Base-by-base conservation (phyloP, 2,329 filamentous ascomycete species). In the Alternaria sp. region DNA sequence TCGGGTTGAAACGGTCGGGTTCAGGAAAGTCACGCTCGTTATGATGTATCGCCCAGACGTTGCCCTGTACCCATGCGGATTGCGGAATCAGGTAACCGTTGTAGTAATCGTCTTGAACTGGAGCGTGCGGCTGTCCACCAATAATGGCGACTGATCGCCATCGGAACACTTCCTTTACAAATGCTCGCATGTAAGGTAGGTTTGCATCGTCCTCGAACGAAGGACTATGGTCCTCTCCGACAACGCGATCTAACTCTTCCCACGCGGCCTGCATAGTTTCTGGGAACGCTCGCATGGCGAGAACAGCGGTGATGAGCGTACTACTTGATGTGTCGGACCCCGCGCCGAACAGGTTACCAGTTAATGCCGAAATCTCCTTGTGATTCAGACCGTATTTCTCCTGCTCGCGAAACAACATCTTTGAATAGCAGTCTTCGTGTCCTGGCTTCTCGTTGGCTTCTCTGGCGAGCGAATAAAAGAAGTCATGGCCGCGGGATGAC, bases 1-100 rank as follows among this genome's bases (percentile, higher is more conserved):
- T 63, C 6, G 79, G 79, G 15, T 80, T 76, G 62, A 80, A 81
- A 5, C 73, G 71, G 45, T 80, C 77, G 5, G 80, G 80, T 2
- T 80, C 74, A 0, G 79, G 77, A 43, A 79, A 80, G 15, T 79
- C 75, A 6, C 71, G 62, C 12, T 78, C 73, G 62, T 82, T 78
- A 51, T 76, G 79, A 46, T 82, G 80, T 56, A 82, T 80, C 0
- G 79, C 76, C 80, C 81, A 83, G 1, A 79, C 78, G 46, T 82
- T 81, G n/a, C 74, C 73, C 64, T 78, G 74, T 15, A 81, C 68
- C 68, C 81, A 79, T 1, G 79, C 79, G 6, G 73, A 74, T 56
- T 81, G 79, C 0, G 80, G 81, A 13, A 83, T 77, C 19, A 78
- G 62, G 36, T 73, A 80, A 9, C 79, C 81, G 23, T 77, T 77